A percentile compares a stretch with the other conserved stretches of the same genome.
Conservation (phyloP, 257 asterid species). For the Linderniella brevidens region DNA sequence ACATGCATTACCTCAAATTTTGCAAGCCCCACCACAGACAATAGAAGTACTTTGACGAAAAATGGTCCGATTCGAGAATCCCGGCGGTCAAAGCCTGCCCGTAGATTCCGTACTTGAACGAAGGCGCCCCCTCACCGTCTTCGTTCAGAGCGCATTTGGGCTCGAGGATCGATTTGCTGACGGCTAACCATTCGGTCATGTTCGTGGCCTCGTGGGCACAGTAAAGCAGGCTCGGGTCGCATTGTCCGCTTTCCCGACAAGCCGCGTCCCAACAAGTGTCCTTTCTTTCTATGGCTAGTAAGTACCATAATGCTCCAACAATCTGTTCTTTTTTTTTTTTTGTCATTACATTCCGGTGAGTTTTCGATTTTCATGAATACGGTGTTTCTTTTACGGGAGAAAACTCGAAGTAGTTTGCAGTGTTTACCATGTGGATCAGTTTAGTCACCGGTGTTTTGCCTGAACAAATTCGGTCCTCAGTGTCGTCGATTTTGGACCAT, state of each 20-base stretch:
- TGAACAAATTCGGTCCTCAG: too few relatives aligned
- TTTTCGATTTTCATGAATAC: too few relatives aligned
- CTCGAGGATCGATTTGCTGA: slow-evolving; percentile 30
- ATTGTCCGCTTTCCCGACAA: slow-evolving; percentile 30
- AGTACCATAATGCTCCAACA: slow-evolving; percentile 87
- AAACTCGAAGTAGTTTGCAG: too few relatives aligned
- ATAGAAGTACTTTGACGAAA: slow-evolving; percentile 52
- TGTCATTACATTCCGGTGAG: too few relatives aligned
- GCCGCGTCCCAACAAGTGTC: slow-evolving; percentile 80
- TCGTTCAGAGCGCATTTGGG: slow-evolving; percentile 35
- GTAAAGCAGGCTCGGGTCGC: slow-evolving; percentile 31
- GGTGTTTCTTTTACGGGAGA: too few relatives aligned
- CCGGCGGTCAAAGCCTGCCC: slow-evolving; percentile 52
- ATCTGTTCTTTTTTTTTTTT: slow-evolving; percentile 25
- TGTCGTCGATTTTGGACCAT: too few relatives aligned
- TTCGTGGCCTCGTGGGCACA: slow-evolving; percentile 42
- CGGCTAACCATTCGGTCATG: slow-evolving; percentile 38
- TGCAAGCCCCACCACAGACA: slow-evolving; percentile 96
- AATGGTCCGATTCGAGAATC: slow-evolving; percentile 49
- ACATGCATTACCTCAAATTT: slow-evolving; percentile 46
- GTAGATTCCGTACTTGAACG: slow-evolving; percentile 65
- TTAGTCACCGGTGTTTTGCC: too few relatives aligned
- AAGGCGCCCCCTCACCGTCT: slow-evolving; percentile 19
- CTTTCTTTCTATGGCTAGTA: slow-evolving; percentile 71
- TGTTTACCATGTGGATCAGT: too few relatives aligned